phyloP scores from a whole-genome alignment of 768 basidiomycete species.

The Russula vinacea region DNA sequence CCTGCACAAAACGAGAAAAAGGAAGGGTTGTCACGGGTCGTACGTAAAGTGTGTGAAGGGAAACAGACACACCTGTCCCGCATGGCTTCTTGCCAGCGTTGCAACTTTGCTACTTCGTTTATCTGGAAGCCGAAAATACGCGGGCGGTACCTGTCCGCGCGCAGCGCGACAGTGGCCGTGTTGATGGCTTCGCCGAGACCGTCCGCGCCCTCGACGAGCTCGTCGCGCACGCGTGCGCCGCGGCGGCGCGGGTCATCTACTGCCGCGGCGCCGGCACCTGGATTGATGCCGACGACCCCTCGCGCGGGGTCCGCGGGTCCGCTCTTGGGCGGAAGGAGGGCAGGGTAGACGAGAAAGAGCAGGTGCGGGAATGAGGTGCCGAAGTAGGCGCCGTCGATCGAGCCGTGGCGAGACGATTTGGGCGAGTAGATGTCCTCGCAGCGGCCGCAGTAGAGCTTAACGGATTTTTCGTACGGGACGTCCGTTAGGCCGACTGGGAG shows the following conservation, averaged over 20 bases:
- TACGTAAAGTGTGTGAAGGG: background rate
- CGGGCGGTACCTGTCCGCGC: slow-evolving; percentile 89
- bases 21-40: background rate
- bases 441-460: slow-evolving; percentile 96
- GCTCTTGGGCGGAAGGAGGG: slow-evolving; percentile 82
- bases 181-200: slow-evolving; percentile 65
- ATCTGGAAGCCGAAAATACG: slow-evolving; percentile 97
- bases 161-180: slow-evolving; percentile 78
- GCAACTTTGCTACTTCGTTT: slow-evolving; percentile 87
- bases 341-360: slow-evolving; percentile 94
- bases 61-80: slow-evolving; percentile 69
- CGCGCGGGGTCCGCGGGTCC: slow-evolving; percentile 45
- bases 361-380: slow-evolving; percentile 98
- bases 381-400: slow-evolving; percentile 98
- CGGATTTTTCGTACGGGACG: slow-evolving; percentile 96
- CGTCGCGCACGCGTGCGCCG: slow-evolving; percentile 38
- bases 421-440: slow-evolving; percentile 99
- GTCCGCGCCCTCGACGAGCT: slow-evolving; percentile 47
- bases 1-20: background rate
- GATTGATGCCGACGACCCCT: slow-evolving; percentile 32
- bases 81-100: slow-evolving; percentile 94
- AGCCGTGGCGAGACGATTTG: slow-evolving; percentile 94
- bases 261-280: slow-evolving; percentile 35
- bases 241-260: slow-evolving; percentile 33
- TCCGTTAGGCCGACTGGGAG: slow-evolving; percentile 97